Evolutionary conservation across 257 asterid genomes (phyloP).

Genomic region (Lycium barbarum): DNA sequence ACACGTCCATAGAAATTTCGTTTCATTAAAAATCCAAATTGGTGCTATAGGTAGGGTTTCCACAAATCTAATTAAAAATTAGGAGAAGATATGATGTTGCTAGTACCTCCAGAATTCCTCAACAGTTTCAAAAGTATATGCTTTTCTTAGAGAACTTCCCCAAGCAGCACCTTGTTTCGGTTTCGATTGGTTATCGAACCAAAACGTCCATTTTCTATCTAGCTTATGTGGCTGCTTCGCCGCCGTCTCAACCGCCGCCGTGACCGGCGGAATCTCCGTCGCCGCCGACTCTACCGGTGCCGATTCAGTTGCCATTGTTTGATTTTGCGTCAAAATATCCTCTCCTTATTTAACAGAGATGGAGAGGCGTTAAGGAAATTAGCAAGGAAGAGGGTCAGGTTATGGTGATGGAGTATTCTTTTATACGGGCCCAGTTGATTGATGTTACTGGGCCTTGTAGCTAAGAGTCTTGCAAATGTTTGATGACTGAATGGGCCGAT

Average conservation of each 20-base stretch:
- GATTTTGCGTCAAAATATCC: background rate
- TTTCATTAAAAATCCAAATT: too few species aligned
- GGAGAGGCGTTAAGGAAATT: slow-evolving; percentile 16
- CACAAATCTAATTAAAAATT: slow-evolving; percentile 7
- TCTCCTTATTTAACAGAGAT: background rate
- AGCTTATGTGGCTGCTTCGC: slow-evolving; percentile 68
- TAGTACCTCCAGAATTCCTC: slow-evolving; percentile 95
- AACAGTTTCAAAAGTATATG: slow-evolving; percentile 83
- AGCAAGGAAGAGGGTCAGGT: background rate
- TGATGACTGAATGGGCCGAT: background rate
- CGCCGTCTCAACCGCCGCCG: slow-evolving; percentile 38
- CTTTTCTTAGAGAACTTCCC: slow-evolving; percentile 76
- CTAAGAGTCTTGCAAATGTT: background rate
- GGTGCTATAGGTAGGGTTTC: too few species aligned
- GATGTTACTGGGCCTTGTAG: background rate
- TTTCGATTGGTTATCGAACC: slow-evolving; percentile 90
- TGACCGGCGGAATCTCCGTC: slow-evolving; percentile 47
- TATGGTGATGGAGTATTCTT: background rate
- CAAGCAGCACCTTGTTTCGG: slow-evolving; percentile 90
- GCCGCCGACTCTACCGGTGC: slow-evolving; percentile 45
- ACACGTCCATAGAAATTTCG: too few species aligned
- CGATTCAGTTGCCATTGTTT: slow-evolving; percentile 69
- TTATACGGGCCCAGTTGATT: slow-evolving; percentile 12
- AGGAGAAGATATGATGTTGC: background rate
- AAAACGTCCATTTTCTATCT: slow-evolving; percentile 88